Evolutionary conservation across 192 early-diverging fungal species (phyloP), one percentile per base, ranked within the genome.

Genomic region (Haplosporangium gracile): DNA sequence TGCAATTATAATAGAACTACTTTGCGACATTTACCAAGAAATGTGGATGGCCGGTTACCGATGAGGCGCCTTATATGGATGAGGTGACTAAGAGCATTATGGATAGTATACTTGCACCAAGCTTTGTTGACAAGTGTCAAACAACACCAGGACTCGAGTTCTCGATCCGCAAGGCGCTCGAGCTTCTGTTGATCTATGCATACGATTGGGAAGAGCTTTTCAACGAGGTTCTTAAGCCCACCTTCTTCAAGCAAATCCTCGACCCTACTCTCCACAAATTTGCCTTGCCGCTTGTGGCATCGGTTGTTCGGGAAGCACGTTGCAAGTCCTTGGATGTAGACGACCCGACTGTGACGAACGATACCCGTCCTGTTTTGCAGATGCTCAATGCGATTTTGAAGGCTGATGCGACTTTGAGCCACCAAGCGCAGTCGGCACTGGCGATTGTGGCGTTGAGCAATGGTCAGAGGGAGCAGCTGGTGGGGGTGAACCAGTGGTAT

Each of bases 201-300:
- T 81, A 77, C 18, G 79, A 78, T 6, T 80, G 84, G 79, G 43
- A 63, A 24, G 84, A 86, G 43, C 55, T 86, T 4, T 86, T 74
- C 72, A 81, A 81, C 43, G 63, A 81, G 18, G 74, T 68, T 47
- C 36, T 86, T 70, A 80, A 80, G n/a, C 55, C 84, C 0, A 38
- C 77, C 0, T 18, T 86, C 4, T 49, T 74, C 36, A 72, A 74
- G 40, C 73, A 81, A 79, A 72, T 86, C 47, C 32, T 81, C 11
- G 75, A 86, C 38, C 57, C 47, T 18, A 68, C 49, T 2, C 73
- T 57, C 7, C 47, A 76, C 18, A 51, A 34, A 43, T 74, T 85
- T 71, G 83, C 76, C 5, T 47, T 75, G 8, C 78, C 83, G 0
- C 75, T 85, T 4, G 74, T 85, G 18, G 83, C 83, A 1, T 53